Conservation (phyloP, 2,329 filamentous ascomycete species). For the Rosellinia necatrix region DNA sequence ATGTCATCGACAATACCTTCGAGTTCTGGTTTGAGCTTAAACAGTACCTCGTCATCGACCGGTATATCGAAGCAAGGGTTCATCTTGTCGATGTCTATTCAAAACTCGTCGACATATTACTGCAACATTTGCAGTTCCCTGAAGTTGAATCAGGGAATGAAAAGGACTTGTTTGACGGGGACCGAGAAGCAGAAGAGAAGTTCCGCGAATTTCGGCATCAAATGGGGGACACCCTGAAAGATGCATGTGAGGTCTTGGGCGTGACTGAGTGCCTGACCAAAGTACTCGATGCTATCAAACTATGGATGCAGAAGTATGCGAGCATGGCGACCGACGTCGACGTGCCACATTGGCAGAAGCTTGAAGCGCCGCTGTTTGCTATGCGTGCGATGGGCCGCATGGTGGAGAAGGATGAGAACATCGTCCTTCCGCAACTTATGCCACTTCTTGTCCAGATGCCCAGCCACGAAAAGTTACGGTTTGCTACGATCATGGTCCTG, state of each 20-base stretch:
- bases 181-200: conserved; percentile 93
- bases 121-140: conserved; percentile 88
- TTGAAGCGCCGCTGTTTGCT: conserved; percentile 93
- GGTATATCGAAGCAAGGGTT: conserved; percentile 81
- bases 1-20: conserved; percentile 93
- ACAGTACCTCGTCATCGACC: conserved; percentile 89
- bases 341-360: conserved; percentile 93
- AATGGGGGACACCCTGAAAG: conserved; percentile 97
- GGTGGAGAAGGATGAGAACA: conserved; percentile 86
- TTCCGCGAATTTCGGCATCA: conserved; percentile 95
- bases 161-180: conserved; percentile 88
- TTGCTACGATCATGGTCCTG: conserved; percentile 96
- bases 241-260: conserved; percentile 94
- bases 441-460: conserved; percentile 93
- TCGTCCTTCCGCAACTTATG: conserved; percentile 89
- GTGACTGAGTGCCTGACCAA: conserved; percentile 90
- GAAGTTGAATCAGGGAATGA: conserved; percentile 74
- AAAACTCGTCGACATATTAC: conserved; percentile 88
- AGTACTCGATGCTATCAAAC: conserved; percentile 81
- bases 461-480: conserved; percentile 95
- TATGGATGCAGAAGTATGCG: conserved; percentile 85
- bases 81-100: conserved; percentile 82
- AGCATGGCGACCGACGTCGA: conserved; percentile 71
- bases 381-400: conserved; percentile 96
- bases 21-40: conserved; percentile 99